Evolutionary conservation across 768 basidiomycete species (phyloP), one percentile per base, ranked within the genome.

Genomic region (Suillus brevipes): DNA sequence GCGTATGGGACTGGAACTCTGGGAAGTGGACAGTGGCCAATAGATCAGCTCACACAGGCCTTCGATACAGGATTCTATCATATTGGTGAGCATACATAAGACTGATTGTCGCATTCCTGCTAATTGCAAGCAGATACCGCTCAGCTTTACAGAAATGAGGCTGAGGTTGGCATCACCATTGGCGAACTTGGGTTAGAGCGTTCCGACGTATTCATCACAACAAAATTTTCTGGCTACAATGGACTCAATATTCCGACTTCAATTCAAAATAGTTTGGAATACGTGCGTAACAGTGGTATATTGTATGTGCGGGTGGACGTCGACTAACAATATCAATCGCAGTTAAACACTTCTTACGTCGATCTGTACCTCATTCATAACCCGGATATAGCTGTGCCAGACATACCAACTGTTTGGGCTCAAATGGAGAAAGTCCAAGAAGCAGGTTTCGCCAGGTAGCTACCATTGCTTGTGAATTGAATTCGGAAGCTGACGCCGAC

Each of bases 311-410:
- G 36, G 16, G 28, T 18, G 53, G 28, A 53, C 25, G 25, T 28
- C 10, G 38, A 42, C 42, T 31, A 20, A 59, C 25, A 31, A 36
- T 36, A 36, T 36, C 34, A 36, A 42, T 65, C 36, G 14, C 68
- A 90, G 89, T 81, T 91, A 23, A 88, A 87, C 0, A 78, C 91
- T 6, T 70, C 79, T 1, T 88, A 88, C 67, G 83, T 91, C 14
- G 89, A 93, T 73, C 73, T 91, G 43, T 92, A 92, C 74, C 83
- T 91, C 56, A 87, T 91, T 55, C 89, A 91, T 71, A 69, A 73
- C 62, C 88, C 89, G 9, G 68, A 78, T 2, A 72, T 86, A 23
- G 86, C 84, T 10, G 68, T 74, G 25, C 85, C 87, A 0, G 85
- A 90, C 66, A 87, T 89, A 47, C 83, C 85, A 1, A 85, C 82